Percentiles rank a stretch among this genome's conserved stretches.
These are phyloP conservation scores for Xylaria flabelliformis DNA, from an alignment of 495 filamentous ascomycete species.

Conservation along the genomic window DNA sequence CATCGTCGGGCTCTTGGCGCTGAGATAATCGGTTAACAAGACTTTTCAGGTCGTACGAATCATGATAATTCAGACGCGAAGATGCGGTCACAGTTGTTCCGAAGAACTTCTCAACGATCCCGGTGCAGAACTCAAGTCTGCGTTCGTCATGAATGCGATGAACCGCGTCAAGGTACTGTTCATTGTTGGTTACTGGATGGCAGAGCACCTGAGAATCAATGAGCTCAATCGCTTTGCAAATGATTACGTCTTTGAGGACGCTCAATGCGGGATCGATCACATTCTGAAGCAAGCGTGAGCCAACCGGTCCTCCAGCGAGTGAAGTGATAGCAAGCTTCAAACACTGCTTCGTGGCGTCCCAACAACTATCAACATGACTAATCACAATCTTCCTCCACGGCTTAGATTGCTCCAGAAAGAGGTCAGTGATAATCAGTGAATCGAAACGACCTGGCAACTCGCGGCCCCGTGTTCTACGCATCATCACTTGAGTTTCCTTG, in stretches of 20 bases:
- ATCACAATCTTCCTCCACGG: conserved; percentile 54
- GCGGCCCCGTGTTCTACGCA: conserved; percentile 49
- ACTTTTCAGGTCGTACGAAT: not conserved
- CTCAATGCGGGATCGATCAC: conserved; percentile 44
- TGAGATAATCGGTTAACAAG: conserved; percentile 36
- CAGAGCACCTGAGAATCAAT: conserved; percentile 36
- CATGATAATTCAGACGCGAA: conserved; percentile 29
- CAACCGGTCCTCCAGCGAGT: conserved; percentile 31
- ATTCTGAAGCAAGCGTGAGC: conserved; percentile 37
- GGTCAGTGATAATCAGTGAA: conserved; percentile 55
- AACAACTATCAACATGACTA: conserved; percentile 44
- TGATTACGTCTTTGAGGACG: not conserved
- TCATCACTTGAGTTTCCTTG: conserved; percentile 45
- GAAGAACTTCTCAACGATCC: conserved; percentile 42
- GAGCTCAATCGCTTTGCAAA: conserved; percentile 14
- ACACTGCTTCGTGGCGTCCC: conserved; percentile 45
- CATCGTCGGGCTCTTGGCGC: conserved; percentile 43
- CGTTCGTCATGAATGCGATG: conserved; percentile 13
- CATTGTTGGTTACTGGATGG: conserved; percentile 31
- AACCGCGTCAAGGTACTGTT: conserved; percentile 16
- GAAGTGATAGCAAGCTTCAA: conserved; percentile 40
- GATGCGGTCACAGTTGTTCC: conserved; percentile 17
- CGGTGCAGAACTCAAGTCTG: conserved; percentile 31
- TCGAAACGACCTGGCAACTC: conserved; percentile 62
- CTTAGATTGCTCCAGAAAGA: conserved; percentile 57